Evolutionary conservation across 208 protist genomes (phyloP).

Genomic region (Crithidia mellificae): DNA sequence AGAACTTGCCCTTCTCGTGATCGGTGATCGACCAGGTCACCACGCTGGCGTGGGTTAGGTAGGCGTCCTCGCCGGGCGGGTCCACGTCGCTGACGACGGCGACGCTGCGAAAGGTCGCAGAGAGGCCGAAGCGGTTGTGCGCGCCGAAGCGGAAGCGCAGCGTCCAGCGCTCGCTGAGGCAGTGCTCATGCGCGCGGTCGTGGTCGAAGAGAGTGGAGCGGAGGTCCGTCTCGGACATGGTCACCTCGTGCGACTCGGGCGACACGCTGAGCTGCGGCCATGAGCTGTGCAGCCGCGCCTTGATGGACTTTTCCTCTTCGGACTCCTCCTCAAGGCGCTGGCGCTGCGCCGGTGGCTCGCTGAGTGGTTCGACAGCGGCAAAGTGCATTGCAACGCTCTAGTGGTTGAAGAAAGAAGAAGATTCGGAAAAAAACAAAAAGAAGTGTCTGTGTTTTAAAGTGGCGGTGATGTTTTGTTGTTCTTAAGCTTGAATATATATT

Average conservation of each 20-base stretch:
- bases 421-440: too few relatives aligned
- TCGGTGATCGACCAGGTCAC: slow-evolving; percentile 65
- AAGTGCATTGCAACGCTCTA: too few relatives aligned
- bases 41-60: slow-evolving; percentile 27
- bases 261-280: slow-evolving; percentile 33
- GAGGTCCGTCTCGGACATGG: slow-evolving; percentile 23
- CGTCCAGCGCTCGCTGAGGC: slow-evolving; percentile 48
- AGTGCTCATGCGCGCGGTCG: slow-evolving; percentile 45
- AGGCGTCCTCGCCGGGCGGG: slow-evolving; percentile 16
- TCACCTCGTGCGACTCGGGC: background rate
- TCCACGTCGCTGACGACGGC: slow-evolving; percentile 51
- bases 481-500: too few relatives aligned
- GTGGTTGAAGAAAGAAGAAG: too few relatives aligned
- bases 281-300: slow-evolving; percentile 36
- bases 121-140: slow-evolving; percentile 48
- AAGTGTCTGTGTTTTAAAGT: too few relatives aligned
- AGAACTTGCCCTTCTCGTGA: slow-evolving; percentile 47
- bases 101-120: slow-evolving; percentile 37
- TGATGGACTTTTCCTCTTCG: slow-evolving; percentile 30
- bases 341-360: slow-evolving; percentile 22
- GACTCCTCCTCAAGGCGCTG: slow-evolving; percentile 34
- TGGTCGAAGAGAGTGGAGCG: slow-evolving; percentile 35
- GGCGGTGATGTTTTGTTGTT: too few relatives aligned
- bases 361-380: background rate
- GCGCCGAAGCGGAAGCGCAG: slow-evolving; percentile 42